These are phyloP conservation scores for Annona cherimola DNA, from an alignment of 164 flowering plant species.

Conservation along the genomic window DNA sequence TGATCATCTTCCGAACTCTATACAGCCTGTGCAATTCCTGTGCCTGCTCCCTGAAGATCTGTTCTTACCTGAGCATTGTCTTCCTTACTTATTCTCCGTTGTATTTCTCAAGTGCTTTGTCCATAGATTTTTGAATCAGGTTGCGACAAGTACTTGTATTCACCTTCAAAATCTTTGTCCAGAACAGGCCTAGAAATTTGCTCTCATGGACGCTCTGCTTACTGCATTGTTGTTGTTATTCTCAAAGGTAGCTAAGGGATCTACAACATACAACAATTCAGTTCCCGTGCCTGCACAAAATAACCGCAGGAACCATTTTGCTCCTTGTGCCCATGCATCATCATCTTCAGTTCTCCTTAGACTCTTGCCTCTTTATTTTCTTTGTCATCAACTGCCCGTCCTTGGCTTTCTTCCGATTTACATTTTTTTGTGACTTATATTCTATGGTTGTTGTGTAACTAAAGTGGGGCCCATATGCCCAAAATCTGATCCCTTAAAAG, in stretches of 20 bases:
- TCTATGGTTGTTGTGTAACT: too few species aligned
- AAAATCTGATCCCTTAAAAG: too few species aligned
- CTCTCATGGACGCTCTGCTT: neutral
- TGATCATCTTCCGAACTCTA: slow-evolving; percentile 50
- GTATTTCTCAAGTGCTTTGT: slow-evolving; percentile 31
- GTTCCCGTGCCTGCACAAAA: slow-evolving; percentile 57
- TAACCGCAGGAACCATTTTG: slow-evolving; percentile 5
- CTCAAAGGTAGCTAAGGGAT: slow-evolving; percentile 22
- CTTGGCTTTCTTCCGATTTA: too few species aligned
- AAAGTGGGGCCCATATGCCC: too few species aligned
- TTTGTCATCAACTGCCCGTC: too few species aligned
- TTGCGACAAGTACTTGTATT: slow-evolving; percentile 8
- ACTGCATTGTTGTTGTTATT: slow-evolving; percentile 15
- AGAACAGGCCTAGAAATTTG: slow-evolving; percentile 21
- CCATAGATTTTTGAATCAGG: slow-evolving; percentile 36
- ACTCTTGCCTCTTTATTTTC: too few species aligned
- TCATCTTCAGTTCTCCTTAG: slow-evolving; percentile 15
- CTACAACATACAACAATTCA: slow-evolving; percentile 32
- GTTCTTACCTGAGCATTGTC: slow-evolving; percentile 61
- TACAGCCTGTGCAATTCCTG: slow-evolving; percentile 65
- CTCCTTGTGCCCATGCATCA: slow-evolving; percentile 26
- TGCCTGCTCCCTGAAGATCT: slow-evolving; percentile 65
- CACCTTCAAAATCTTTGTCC: slow-evolving; percentile 10
- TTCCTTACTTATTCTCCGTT: slow-evolving; percentile 39
- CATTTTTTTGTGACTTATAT: too few species aligned